Conservation (phyloP, 2,329 filamentous ascomycete species). For the Claviceps sp. region DNA sequence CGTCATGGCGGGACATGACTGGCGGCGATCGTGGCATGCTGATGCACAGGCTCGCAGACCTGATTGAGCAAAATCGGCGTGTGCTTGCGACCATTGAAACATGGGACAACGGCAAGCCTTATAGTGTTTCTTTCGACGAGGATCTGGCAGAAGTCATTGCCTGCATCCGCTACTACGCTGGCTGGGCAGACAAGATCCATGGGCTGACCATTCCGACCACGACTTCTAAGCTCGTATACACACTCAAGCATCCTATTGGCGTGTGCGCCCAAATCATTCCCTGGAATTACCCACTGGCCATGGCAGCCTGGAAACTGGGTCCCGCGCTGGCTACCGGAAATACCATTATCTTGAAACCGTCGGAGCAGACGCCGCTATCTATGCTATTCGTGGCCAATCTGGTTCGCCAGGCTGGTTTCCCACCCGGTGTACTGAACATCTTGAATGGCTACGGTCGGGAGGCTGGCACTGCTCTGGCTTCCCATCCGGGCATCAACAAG, state of each 20-base stretch:
- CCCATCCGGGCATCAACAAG: conserved; percentile 59
- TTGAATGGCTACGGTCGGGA: conserved; percentile 57
- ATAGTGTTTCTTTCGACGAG: conserved; percentile 48
- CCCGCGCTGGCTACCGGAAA: conserved; percentile 55
- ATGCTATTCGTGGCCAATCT: conserved; percentile 53
- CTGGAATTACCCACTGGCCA: conserved; percentile 50
- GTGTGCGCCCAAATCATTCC: conserved; percentile 65
- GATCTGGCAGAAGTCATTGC: conserved; percentile 39
- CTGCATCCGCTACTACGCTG: conserved; percentile 59
- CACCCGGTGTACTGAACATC: conserved; percentile 64
- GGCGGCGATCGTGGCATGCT: conserved; percentile 53
- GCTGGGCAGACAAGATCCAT: conserved; percentile 67
- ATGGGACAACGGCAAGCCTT: conserved; percentile 68
- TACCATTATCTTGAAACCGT: conserved; percentile 50
- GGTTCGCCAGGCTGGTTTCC: conserved; percentile 61
- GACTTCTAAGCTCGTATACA: conserved; percentile 59
- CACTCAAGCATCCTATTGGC: conserved; percentile 61
- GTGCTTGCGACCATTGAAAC: conserved; percentile 46
- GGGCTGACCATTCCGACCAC: conserved; percentile 63
- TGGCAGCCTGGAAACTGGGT: conserved; percentile 56
- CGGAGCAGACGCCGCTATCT: conserved; percentile 54
- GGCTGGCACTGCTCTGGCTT: conserved; percentile 54
- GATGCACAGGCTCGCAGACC: conserved; percentile 56
- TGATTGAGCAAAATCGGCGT: conserved; percentile 51
- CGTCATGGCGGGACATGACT: conserved; percentile 55